Base-by-base conservation (phyloP, 2,329 filamentous ascomycete genomes). In the Pestalotiopsis sp. region DNA sequence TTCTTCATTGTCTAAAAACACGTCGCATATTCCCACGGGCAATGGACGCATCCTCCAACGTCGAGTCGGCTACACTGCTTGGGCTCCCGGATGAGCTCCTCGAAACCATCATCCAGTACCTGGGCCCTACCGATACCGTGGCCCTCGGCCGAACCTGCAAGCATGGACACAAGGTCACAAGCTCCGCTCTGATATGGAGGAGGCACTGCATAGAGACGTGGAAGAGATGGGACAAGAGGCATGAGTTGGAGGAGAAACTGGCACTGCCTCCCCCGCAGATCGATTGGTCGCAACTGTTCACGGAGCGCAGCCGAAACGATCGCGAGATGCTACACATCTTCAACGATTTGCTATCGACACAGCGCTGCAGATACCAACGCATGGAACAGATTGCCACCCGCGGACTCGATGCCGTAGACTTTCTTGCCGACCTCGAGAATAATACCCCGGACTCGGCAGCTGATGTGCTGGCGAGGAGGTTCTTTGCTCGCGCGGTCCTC, bases 361-460 rank as follows among this genome's bases (percentile, higher is more conserved):
- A 90, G 74, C 83, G 83, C 14, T 80, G 83, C 56, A 85, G 89
- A 17, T 85, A 88, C 66, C 80, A 83, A 59, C 84, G 86, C 70
- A 87, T 90, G 71, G 83, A 87, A 67, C 78, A 81, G 23, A 86
- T 92, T 66, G 83, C 88, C 5, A 78, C 80, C 12, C 80, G 83
- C 71, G 89, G 88, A 0, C 88, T 88, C 70, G 89, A 92, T 78
- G 87, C 86, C 14, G 91, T 91, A 74, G 89, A 91, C 73, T 82
- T 85, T 31, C 79, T 92, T 58, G 70, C 87, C 69, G 79, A 81
- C 60, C 81, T 70, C 3, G 60, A 88, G 72, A 80, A 82, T 38
- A 75, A 80, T 4, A 84, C 85, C 45, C 79, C 82, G 1, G 81
- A 86, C 38, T 83, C 85, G 49, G 81, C 79, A 6, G 85, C 88